Evolutionary conservation across 2,329 filamentous ascomycete genomes (phyloP), one percentile per base, ranked within the genome.

Genomic region (Exophiala sp.): DNA sequence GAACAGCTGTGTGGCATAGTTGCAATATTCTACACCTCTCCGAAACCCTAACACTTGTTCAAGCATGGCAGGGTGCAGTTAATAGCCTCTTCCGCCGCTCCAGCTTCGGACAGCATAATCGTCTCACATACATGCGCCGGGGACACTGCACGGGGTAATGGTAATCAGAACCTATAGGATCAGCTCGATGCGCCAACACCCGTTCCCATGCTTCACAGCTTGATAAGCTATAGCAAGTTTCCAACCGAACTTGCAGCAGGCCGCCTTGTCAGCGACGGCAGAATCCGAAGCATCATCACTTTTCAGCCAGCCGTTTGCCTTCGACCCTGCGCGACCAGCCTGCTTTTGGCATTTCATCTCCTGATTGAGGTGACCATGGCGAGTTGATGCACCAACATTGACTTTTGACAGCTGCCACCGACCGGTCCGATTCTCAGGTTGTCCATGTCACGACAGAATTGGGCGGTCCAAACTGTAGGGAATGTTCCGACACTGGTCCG

Each of bases 361-460:
- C 38, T 41, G 9, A 24, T 41, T 9, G n/a, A 18, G 38, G 38
- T 3, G 24, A 41, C 9, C 19, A 24, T 24, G 11, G 19, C 7
- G 24, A 41, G 5, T 41, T 41, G 7, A 41, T 41, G 38, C 19
- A 9, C 38, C 38, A 27, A 41, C 38, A 41, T 41, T 19, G 38
- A 13, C 5, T 27, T 41, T 24, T 41, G 38, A 41, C 38, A 41
- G 38, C 38, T 41, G 38, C 23, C 38, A 41, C 34, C 14, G 19
- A 23, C 2, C 21, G n/a, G 23, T 41, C 23, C 13, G 24, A 23
- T 24, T 24, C 19, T 23, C 19, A 27, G 13, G 19, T 5, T 14
- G 5, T 6, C 38, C 10, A 24, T 13, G 10, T 21, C 38, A 23
- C 13, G 9, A 23, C 38, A 9, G 38, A 19, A 11, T 27, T 41